Evolutionary conservation across 2,329 filamentous ascomycete species (phyloP), one percentile per base, ranked within the genome.

Genomic region (Alternaria burnsii): DNA sequence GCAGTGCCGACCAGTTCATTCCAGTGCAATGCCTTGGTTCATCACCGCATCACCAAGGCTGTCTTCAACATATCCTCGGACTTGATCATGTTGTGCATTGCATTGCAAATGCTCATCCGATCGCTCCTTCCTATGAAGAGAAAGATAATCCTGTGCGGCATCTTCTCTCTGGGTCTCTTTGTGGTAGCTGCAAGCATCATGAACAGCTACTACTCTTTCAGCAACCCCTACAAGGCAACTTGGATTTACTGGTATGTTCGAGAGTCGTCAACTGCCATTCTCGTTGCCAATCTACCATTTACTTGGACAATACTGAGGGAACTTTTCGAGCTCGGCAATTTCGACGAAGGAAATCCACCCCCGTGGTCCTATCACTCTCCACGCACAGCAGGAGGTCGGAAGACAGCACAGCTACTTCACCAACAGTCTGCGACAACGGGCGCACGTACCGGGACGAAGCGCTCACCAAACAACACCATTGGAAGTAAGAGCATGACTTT

Each of bases 81-180:
- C 55, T 34, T 80, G n/a, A 68, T 80, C 55, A 82, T 84, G 74
- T 70, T 84, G 14, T 73, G 68, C 20, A 80, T 84, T 40, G 80
- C 77, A 3, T 71, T 83, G 1, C 81, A 80, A 5, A 81, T 84
- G 73, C 80, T 84, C 53, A 68, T 83, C 34, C 73, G 78, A 16
- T 77, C 79, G 43, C 68, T 76, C 3, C 69, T 84, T 5, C 81
- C 81, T 0, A 70, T 77, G 58, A 76, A 77, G 42, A 78, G 85
- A 48, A 89, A 89, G 69, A 48, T 86, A 0, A 81, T 87, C 1
- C 79, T 89, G 0, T 82, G 84, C 58, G 80, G 76, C 44, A 82
- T 89, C 55, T 88, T 89, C 72, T 82, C 82, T 3, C 76, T 89
- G 0, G 87, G 87, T 4, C 67, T 77, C 34, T 85, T 84, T 67